These are phyloP conservation scores for Trichodelitschia bisporula DNA, from an alignment of 495 filamentous ascomycete genomes.

Conservation along the genomic window DNA sequence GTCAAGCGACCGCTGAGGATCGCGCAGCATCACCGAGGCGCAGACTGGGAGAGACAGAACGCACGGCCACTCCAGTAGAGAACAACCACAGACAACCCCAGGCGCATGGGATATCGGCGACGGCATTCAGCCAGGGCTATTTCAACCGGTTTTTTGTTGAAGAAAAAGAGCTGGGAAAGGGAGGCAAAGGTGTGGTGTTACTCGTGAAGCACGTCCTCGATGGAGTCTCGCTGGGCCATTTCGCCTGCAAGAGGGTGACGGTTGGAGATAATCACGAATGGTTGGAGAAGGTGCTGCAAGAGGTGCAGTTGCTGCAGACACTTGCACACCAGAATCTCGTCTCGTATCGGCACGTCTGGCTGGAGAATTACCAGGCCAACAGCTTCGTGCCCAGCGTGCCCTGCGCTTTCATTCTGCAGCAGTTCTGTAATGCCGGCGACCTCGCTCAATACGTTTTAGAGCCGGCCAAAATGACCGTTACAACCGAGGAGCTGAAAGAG, in stretches of 20 bases:
- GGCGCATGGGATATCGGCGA: constrained; percentile 46
- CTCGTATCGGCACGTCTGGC: constrained; percentile 89
- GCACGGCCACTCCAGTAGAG: constrained; percentile 4
- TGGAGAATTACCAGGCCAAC: constrained; percentile 66
- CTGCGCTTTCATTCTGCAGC: constrained; percentile 89
- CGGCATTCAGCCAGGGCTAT: constrained; percentile 75
- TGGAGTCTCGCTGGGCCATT: constrained; percentile 62
- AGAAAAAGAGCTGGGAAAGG: constrained; percentile 61
- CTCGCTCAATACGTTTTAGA: constrained; percentile 62
- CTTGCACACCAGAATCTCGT: constrained; percentile 91
- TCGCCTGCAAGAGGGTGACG: constrained; percentile 90
- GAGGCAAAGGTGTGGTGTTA: constrained; percentile 84
- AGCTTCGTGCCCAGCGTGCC: constrained; percentile 74
- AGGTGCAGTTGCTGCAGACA: constrained; percentile 78
- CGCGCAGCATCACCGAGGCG: constrained; percentile 26
- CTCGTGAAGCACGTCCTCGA: constrained; percentile 80
- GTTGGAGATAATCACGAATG: constrained; percentile 86
- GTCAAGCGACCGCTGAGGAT: constrained; percentile 29
- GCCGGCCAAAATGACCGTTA: constrained; percentile 28
- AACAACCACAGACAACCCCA: constrained; percentile 11
- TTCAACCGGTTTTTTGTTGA: constrained; percentile 81
- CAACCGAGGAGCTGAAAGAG: constrained; percentile 66
- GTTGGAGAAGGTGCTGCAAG: constrained; percentile 79
- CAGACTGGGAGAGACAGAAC: constrained; percentile 1
- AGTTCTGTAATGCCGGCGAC: constrained; percentile 93